Evolutionary conservation across 176 grass and related monocot species (phyloP).

Genomic region (Otatea glauca): DNA sequence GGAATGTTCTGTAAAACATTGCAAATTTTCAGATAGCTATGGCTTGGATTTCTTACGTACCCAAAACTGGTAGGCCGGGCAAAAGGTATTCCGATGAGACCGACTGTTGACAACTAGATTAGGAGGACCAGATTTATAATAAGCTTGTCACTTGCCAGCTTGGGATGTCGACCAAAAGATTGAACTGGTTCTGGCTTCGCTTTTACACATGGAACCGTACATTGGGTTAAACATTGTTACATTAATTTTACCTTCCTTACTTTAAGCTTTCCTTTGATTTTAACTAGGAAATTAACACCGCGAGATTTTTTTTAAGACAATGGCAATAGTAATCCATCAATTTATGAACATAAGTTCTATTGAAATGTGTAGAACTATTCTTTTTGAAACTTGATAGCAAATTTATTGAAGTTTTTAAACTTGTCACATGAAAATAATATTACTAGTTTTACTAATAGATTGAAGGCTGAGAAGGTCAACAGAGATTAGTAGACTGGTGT

Average conservation of each 20-base stretch:
- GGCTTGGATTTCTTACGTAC: neutral
- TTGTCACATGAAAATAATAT: neutral
- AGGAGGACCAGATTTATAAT: slow-evolving; percentile 28
- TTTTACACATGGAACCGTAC: slow-evolving; percentile 36
- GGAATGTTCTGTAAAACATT: neutral
- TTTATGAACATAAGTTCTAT: neutral
- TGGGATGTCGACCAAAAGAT: slow-evolving; percentile 49
- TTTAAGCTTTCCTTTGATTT: neutral
- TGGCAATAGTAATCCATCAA: neutral
- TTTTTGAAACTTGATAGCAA: neutral
- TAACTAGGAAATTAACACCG: neutral
- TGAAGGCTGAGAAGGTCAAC: neutral
- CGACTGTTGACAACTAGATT: slow-evolving; percentile 11
- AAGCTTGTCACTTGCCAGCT: slow-evolving; percentile 17
- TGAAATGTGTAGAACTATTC: neutral
- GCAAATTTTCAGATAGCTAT: neutral
- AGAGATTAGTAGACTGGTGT: neutral
- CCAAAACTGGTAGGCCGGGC: neutral
- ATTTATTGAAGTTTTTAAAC: neutral
- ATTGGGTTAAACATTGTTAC: slow-evolving; percentile 4
- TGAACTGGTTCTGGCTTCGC: neutral
- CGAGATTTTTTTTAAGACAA: neutral
- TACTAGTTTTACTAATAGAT: neutral
- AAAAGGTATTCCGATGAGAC: slow-evolving; percentile 30
- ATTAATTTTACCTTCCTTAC: neutral